These are phyloP conservation scores for Coemansia sp. DNA, from an alignment of 192 early-diverging fungal species.

Conservation along the genomic window DNA sequence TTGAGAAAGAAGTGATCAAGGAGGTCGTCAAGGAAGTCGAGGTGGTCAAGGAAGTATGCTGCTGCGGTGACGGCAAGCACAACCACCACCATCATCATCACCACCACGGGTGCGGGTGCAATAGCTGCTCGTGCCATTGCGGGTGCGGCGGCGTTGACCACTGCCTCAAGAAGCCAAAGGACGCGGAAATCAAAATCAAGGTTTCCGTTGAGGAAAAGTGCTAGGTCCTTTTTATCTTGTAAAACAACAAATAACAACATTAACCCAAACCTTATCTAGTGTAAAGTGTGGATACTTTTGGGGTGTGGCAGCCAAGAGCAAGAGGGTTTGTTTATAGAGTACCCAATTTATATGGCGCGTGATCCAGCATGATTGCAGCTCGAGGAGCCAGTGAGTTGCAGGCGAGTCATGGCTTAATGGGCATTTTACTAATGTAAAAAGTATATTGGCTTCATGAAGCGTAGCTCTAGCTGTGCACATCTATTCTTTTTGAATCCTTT, in stretches of 20 bases:
- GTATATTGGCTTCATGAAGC: no score
- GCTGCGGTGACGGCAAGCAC: conserved; percentile 25
- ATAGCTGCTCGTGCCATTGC: conserved; percentile 7
- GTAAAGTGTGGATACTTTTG: no score
- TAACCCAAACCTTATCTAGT: not conserved
- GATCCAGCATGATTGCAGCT: no score
- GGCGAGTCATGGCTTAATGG: no score
- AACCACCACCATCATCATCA: conserved; percentile 19
- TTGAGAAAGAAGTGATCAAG: conserved; percentile 44
- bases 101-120: conserved; percentile 9
- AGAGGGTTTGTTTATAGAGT: no score
- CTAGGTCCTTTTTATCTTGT: not conserved
- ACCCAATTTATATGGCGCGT: no score
- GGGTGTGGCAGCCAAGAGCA: no score
- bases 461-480: no score
- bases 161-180: conserved; percentile 23
- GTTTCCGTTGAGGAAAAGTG: conserved; percentile 42
- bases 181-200: conserved; percentile 38
- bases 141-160: conserved; percentile 11
- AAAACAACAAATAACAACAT: no score
- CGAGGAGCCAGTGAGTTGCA: no score
- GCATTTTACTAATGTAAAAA: no score
- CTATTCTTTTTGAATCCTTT: no score
- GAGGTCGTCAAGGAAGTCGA: conserved; percentile 23
- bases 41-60: conserved; percentile 44